Evolutionary conservation across 495 filamentous ascomycete species (phyloP).

Genomic region (Xylaria telfairii): DNA sequence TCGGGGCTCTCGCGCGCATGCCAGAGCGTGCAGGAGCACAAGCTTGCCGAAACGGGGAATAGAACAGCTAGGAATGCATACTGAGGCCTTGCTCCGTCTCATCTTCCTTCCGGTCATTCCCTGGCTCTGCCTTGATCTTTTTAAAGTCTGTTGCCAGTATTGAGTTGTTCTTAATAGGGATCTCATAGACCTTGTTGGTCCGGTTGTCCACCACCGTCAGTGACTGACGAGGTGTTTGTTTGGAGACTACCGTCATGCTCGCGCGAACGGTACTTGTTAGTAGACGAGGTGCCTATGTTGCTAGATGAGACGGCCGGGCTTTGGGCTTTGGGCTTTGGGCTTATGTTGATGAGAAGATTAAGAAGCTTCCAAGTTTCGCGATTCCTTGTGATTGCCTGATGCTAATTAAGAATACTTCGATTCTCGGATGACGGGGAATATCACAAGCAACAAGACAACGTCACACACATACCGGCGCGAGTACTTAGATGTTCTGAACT

Average conservation of each 20-base stretch:
- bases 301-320: not conserved
- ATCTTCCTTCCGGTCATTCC: conserved; percentile 30
- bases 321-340: not conserved
- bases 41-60: not conserved
- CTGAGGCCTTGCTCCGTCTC: conserved; percentile 46
- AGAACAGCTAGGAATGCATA: not conserved
- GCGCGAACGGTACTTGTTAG: not conserved
- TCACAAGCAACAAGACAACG: conserved; percentile 23
- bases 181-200: conserved; percentile 53
- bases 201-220: conserved; percentile 57
- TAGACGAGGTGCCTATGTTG: not conserved
- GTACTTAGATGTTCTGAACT: not conserved
- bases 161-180: conserved; percentile 58
- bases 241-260: conserved; percentile 29
- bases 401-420: not conserved
- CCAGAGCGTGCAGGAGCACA: not conserved
- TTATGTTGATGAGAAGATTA: not conserved
- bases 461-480: conserved; percentile 21
- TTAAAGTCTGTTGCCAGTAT: conserved; percentile 56
- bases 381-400: not conserved
- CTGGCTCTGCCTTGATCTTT: conserved; percentile 46
- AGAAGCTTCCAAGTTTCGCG: not conserved
- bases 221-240: conserved; percentile 34
- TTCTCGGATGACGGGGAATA: conserved; percentile 3
- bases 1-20: not conserved